A percentile compares a stretch with the other conserved stretches of the same genome.
Conservation (phyloP, 208 protist genomes). For the Leishmania major region DNA sequence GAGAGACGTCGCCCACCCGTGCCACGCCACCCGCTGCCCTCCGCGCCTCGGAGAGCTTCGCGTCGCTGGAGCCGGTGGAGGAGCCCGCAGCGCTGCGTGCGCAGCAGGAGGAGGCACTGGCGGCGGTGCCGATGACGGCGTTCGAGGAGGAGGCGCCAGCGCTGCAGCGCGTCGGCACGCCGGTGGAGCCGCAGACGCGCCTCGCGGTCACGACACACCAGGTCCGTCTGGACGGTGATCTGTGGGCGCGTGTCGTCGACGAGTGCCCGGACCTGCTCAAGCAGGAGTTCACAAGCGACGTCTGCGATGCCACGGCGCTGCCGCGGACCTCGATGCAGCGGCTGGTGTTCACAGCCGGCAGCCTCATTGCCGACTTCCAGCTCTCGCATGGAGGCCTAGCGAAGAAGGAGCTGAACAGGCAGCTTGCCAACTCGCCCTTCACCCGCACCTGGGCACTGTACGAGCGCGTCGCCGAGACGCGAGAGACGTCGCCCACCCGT, state of each 20-base stretch:
- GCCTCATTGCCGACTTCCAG: slow-evolving; percentile 31
- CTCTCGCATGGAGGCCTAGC: slow-evolving; percentile 22
- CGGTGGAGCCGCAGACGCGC: not conserved
- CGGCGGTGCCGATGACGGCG: no score
- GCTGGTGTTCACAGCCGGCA: slow-evolving; percentile 24
- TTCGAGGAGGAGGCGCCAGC: not conserved
- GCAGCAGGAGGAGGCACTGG: no score
- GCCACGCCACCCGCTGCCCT: not conserved
- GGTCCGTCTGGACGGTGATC: slow-evolving; percentile 47
- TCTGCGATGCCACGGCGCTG: slow-evolving; percentile 31
- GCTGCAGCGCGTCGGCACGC: slow-evolving; percentile 2
- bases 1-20: not conserved
- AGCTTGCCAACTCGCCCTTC: slow-evolving; percentile 18
- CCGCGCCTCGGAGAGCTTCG: not conserved
- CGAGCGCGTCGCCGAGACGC: not conserved
- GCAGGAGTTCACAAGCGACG: slow-evolving; percentile 44
- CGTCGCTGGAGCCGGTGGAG: not conserved
- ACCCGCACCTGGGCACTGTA: slow-evolving; percentile 26
- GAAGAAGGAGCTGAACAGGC: slow-evolving; percentile 23
- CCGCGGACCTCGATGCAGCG: slow-evolving; percentile 7
- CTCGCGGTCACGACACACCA: slow-evolving; percentile 35
- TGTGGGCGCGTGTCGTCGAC: slow-evolving; percentile 39
- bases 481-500: not conserved
- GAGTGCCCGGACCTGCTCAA: slow-evolving; percentile 27
- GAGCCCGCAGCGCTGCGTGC: not conserved